These are phyloP conservation scores for Fragosphaeria purpurea DNA, from an alignment of 2,329 filamentous ascomycete species.

Conservation along the genomic window DNA sequence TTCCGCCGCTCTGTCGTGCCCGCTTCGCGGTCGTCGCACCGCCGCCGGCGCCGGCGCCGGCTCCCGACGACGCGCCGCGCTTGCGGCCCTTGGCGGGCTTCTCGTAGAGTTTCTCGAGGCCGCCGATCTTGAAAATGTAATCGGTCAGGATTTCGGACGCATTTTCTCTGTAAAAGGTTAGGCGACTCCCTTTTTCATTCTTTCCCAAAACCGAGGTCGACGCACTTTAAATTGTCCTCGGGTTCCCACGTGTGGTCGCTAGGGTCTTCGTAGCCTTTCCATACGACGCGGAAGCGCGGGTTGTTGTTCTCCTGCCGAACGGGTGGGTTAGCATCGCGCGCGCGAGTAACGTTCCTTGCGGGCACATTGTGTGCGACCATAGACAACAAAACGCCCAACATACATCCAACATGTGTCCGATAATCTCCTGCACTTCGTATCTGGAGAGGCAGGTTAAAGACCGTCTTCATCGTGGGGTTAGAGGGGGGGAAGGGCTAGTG, in stretches of 20 bases:
- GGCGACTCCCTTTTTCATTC: too few species aligned
- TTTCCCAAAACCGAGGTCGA: neutral
- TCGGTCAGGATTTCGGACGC: constrained; percentile 51
- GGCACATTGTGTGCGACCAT: neutral
- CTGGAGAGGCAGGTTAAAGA: constrained; percentile 29
- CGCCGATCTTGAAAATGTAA: constrained; percentile 56
- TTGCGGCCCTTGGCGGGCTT: constrained; percentile 46
- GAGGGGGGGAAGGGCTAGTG: too few species aligned
- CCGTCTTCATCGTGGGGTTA: neutral
- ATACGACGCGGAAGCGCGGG: constrained; percentile 63
- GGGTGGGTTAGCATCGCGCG: too few species aligned
- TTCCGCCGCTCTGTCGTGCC: constrained; percentile 35
- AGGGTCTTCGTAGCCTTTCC: constrained; percentile 66
- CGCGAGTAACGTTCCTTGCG: neutral
- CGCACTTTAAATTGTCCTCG: constrained; percentile 56
- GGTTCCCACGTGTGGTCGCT: constrained; percentile 71
- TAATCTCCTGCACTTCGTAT: constrained; percentile 66
- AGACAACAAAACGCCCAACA: neutral
- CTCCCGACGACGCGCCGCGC: constrained; percentile 38
- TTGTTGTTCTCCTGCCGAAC: constrained; percentile 27
- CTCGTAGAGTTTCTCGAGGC: constrained; percentile 45
- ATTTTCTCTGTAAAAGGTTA: constrained; percentile 34
- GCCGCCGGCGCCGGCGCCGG: constrained; percentile 15
- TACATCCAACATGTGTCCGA: constrained; percentile 50
- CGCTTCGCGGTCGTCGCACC: constrained; percentile 31